Evolutionary conservation across 164 flowering plant species (phyloP), one percentile per base, ranked within the genome.

Genomic region (Nelumbo lutea): DNA sequence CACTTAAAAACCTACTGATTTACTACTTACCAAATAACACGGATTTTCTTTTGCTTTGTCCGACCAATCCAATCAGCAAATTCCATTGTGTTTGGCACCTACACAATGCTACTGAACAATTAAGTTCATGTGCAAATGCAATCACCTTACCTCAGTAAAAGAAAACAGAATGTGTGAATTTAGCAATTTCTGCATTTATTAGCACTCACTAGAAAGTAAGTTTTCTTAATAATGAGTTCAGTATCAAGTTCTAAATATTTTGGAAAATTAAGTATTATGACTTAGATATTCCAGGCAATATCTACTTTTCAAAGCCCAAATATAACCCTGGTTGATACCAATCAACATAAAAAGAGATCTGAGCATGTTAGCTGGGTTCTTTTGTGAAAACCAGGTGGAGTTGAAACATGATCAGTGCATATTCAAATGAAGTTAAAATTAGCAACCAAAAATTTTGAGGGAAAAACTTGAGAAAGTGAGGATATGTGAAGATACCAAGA

Each of bases 61-160:
- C 98, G 88, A 42, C 98, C 97, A 73, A 96, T 96, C 99, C 99
- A 96, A 68, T 96, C 99, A 65, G 98, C 98, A 86, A 96, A 96
- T 69, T 96, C 99, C 63, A 81, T 62, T 45, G 95, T 96, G 79
- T 96, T 96, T 53, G 99, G 99, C 52, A 95, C 99, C 99, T 95
- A 73, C 27, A 73, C 53, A 65, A 67, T 47, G 2, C 47, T 56
- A 45, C n/a, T 45, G 15, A 38, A 56, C 11, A 27, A 7, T 3
- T 7, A 59, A 44, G 45, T 46, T 15, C 51, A 70, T 40, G 14
- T 62, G 62, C 65, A 52, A 52, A 27, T 27, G 27, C 27, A 27
- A 10, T 44, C 1, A 57, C 42, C 64, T 70, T 59, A 55, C 57
- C 13, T 13, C 60, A 50, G 52, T 48, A 59, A 50, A 44, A 52